These are phyloP conservation scores for Massarina eburnea DNA, from an alignment of 2,329 filamentous ascomycete genomes.

Conservation along the genomic window DNA sequence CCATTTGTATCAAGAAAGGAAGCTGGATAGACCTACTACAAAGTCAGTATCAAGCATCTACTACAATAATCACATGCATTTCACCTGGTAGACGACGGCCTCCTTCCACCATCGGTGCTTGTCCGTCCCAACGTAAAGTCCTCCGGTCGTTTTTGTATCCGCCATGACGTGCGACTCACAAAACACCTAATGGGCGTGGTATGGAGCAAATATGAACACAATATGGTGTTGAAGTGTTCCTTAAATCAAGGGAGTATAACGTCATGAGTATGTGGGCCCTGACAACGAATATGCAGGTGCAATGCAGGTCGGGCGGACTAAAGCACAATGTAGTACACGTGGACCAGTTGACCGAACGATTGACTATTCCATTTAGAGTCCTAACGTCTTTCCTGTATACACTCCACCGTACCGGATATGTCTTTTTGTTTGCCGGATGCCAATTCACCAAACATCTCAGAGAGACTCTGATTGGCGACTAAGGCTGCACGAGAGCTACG, in stretches of 20 bases:
- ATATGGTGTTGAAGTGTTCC: conserved; percentile 13
- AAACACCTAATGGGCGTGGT: no score
- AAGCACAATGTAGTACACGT: no score
- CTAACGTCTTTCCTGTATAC: no score
- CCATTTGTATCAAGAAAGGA: conserved; percentile 62
- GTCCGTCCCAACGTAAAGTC: conserved; percentile 34
- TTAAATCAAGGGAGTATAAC: neutral
- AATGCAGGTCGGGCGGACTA: neutral
- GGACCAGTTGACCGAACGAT: no score
- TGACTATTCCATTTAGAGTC: no score
- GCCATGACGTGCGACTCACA: no score
- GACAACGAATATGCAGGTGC: conserved; percentile 2
- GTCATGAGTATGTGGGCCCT: conserved; percentile 6
- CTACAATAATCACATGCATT: neutral
- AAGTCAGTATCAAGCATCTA: neutral
- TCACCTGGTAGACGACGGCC: conserved; percentile 58
- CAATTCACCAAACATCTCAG: no score
- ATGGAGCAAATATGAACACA: no score
- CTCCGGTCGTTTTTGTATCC: conserved; percentile 3
- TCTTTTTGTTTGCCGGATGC: no score
- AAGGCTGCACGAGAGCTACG: conserved; percentile 6
- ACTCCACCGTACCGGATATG: no score
- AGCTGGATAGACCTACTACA: conserved; percentile 57
- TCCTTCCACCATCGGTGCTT: conserved; percentile 61
- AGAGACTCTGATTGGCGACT: neutral